These are phyloP conservation scores for Porphyrellus cyaneotinctus DNA, from an alignment of 768 basidiomycete species.

Conservation along the genomic window DNA sequence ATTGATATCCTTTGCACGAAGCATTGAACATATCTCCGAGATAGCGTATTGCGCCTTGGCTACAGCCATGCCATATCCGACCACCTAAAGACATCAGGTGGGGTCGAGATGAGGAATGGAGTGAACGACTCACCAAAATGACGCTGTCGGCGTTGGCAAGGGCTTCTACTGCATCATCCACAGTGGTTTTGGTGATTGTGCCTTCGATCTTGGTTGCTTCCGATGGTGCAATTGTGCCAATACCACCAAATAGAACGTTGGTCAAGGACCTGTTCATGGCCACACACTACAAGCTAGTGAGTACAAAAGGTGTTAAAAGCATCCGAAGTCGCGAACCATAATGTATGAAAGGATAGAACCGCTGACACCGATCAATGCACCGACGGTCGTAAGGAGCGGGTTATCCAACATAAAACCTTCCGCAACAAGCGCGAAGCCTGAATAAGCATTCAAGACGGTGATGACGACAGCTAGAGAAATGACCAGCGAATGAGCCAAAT, in stretches of 20 bases:
- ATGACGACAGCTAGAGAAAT: constrained; percentile 71
- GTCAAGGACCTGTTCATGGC: constrained; percentile 87
- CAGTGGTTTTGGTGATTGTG: constrained; percentile 67
- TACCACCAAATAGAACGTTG: constrained; percentile 89
- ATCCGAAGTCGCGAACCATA: constrained; percentile 54
- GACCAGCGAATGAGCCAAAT: constrained; percentile 3
- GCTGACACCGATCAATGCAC: constrained; percentile 84
- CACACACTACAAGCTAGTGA: constrained; percentile 55
- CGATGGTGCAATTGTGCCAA: constrained; percentile 49
- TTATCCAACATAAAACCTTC: constrained; percentile 94
- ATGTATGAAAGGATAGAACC: constrained; percentile 90
- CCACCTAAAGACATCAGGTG: constrained; percentile 43
- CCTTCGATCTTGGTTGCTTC: constrained; percentile 80
- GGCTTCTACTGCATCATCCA: constrained; percentile 79
- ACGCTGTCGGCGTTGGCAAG: constrained; percentile 78
- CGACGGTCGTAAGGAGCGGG: constrained; percentile 75
- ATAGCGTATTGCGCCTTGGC: constrained; percentile 85
- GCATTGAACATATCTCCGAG: constrained; percentile 68
- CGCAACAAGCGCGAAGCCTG: constrained; percentile 86
- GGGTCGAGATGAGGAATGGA: background rate
- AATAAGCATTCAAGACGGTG: constrained; percentile 87
- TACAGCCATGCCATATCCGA: constrained; percentile 90
- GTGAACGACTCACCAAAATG: constrained; percentile 51
- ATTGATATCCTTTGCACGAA: constrained; percentile 69
- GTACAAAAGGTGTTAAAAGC: background rate